phyloP scores from a whole-genome alignment of 306 rosid species.

The Rubus idaeus region DNA sequence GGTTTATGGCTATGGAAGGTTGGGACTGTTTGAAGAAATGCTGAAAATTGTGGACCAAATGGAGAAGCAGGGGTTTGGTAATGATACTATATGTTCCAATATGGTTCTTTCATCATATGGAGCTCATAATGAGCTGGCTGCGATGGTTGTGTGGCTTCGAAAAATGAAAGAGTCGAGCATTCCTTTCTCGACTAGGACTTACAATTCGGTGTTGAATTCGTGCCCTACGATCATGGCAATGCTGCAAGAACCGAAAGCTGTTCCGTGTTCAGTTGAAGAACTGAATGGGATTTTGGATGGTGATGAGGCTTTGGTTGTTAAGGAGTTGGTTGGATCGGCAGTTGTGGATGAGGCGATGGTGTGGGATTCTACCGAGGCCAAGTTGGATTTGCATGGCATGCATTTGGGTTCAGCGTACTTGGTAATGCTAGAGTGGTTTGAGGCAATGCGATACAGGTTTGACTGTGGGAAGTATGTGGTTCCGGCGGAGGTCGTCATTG shows the following conservation, averaged over 20 bases:
- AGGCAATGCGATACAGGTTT: conserved; percentile 52
- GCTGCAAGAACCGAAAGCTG: conserved; percentile 34
- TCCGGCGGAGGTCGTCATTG: conserved; percentile 50
- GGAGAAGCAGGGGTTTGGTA: conserved; percentile 50
- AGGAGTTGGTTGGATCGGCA: conserved; percentile 46
- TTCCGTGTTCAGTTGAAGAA: conserved; percentile 51
- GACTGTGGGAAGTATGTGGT: conserved; percentile 20
- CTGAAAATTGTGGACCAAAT: conserved; percentile 49
- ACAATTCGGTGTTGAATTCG: conserved; percentile 60
- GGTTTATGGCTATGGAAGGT: conserved; percentile 59
- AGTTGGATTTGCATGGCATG: conserved; percentile 82
- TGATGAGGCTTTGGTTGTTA: conserved; percentile 61
- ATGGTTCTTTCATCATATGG: conserved; percentile 82
- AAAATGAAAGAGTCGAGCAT: conserved; percentile 44
- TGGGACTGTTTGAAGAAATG: conserved; percentile 68
- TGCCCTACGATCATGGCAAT: conserved; percentile 47
- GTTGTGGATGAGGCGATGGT: conserved; percentile 61
- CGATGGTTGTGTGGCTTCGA: conserved; percentile 66
- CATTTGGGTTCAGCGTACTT: conserved; percentile 68
- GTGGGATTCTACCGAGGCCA: conserved; percentile 65
- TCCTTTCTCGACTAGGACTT: conserved; percentile 71
- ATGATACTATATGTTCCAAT: conserved; percentile 62
- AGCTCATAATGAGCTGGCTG: conserved; percentile 47
- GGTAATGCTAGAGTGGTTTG: conserved; percentile 67
- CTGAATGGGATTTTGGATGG: conserved; percentile 40